phyloP scores from a whole-genome alignment of 2,329 filamentous ascomycete genomes.

The Fusarium temperatum region DNA sequence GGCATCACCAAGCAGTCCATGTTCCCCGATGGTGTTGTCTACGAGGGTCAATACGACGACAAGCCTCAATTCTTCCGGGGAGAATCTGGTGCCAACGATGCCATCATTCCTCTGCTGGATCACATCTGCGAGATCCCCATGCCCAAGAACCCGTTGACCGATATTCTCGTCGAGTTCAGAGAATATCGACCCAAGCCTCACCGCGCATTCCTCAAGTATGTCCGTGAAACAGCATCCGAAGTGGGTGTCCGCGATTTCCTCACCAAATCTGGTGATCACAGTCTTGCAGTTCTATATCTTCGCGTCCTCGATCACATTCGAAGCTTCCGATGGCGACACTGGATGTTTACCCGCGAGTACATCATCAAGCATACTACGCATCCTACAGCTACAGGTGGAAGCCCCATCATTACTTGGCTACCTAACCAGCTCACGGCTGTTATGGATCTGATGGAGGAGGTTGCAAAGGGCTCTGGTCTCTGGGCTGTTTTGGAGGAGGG shows the following conservation, averaged over 20 bases:
- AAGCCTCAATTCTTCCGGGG: slow-evolving; percentile 85
- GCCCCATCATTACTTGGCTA: slow-evolving; percentile 84
- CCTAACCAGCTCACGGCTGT: slow-evolving; percentile 83
- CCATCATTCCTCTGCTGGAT: slow-evolving; percentile 91
- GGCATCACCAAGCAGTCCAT: slow-evolving; percentile 93
- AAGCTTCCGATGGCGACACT: slow-evolving; percentile 85
- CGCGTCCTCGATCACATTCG: slow-evolving; percentile 77
- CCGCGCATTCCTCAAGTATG: slow-evolving; percentile 81
- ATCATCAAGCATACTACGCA: slow-evolving; percentile 81
- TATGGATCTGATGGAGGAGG: slow-evolving; percentile 72
- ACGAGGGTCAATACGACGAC: slow-evolving; percentile 79
- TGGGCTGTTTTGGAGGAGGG: slow-evolving; percentile 33
- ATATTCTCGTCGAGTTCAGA: slow-evolving; percentile 88
- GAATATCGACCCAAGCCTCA: slow-evolving; percentile 90
- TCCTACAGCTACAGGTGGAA: slow-evolving; percentile 81
- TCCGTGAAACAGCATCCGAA: slow-evolving; percentile 60
- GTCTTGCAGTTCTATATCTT: slow-evolving; percentile 68
- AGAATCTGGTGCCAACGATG: slow-evolving; percentile 93
- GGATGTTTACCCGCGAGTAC: slow-evolving; percentile 87
- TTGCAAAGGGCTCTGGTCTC: slow-evolving; percentile 54
- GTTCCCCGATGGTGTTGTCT: slow-evolving; percentile 92
- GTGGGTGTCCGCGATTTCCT: slow-evolving; percentile 65
- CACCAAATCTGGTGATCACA: slow-evolving; percentile 43
- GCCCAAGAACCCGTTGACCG: slow-evolving; percentile 88
- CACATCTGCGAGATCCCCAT: slow-evolving; percentile 87